Evolutionary conservation across 139 green algal genomes (phyloP).

Genomic region (Haematococcus sp.): DNA sequence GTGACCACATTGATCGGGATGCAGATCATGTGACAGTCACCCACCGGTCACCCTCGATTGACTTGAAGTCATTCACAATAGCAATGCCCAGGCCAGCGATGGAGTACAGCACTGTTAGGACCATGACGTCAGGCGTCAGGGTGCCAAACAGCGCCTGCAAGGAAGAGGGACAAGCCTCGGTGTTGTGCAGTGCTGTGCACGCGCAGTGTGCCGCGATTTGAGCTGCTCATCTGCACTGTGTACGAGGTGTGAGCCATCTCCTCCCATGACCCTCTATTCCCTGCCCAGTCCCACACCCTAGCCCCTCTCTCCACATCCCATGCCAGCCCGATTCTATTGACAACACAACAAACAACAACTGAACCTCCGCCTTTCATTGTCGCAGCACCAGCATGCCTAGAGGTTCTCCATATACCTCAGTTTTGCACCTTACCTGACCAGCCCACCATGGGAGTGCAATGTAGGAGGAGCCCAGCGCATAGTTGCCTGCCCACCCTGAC

Average conservation of each 20-base stretch:
- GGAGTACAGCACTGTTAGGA: slow-evolving; percentile 97
- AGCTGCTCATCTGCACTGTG: background rate
- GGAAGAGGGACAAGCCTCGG: background rate
- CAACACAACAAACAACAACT: too few relatives aligned
- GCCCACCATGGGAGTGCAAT: slow-evolving; percentile 97
- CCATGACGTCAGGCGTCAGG: slow-evolving; percentile 86
- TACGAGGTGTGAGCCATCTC: background rate
- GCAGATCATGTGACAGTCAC: background rate
- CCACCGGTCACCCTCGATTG: slow-evolving; percentile 88
- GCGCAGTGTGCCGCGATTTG: background rate
- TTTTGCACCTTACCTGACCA: slow-evolving; percentile 69
- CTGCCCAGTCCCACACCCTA: too few relatives aligned
- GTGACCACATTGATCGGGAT: too few relatives aligned
- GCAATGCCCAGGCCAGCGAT: slow-evolving; percentile 95
- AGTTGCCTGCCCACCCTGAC: slow-evolving; percentile 93
- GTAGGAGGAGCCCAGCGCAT: slow-evolving; percentile 93
- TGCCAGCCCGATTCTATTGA: too few relatives aligned
- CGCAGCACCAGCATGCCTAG: too few relatives aligned
- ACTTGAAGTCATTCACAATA: slow-evolving; percentile 99
- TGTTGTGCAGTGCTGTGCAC: background rate
- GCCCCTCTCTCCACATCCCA: too few relatives aligned
- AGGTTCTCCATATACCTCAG: too few relatives aligned
- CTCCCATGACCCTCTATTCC: too few relatives aligned
- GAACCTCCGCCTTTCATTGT: too few relatives aligned
- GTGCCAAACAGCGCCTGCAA: slow-evolving; percentile 91